phyloP scores from a whole-genome alignment of 192 early-diverging fungal genomes.

The Funneliformis geosporum region DNA sequence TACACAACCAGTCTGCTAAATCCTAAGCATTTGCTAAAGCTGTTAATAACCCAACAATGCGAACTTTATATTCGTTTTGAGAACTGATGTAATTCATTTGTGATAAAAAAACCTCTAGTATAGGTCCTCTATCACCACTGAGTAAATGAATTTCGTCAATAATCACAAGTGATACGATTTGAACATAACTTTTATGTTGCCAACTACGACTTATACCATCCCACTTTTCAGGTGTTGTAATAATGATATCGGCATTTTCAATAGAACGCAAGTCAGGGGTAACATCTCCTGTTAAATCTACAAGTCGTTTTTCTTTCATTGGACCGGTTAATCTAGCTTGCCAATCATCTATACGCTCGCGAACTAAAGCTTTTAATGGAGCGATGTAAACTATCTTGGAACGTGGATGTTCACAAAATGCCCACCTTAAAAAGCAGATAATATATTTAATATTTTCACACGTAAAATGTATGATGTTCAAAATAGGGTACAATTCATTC shows the following conservation, averaged over 20 bases:
- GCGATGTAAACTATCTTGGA: conserved; percentile 94
- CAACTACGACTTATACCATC: conserved; percentile 94
- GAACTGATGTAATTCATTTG: conserved; percentile 96
- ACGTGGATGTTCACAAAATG: conserved; percentile 78
- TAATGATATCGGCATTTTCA: conserved; percentile 90
- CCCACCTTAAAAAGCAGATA: conserved; percentile 38
- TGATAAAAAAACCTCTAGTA: conserved; percentile 96
- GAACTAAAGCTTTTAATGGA: conserved; percentile 96
- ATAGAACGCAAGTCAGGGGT: conserved; percentile 91
- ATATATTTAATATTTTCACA: neutral
- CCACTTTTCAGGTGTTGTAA: conserved; percentile 99
- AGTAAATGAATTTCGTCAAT: conserved; percentile 99
- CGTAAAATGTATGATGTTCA: too few relatives aligned
- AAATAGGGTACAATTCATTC: neutral
- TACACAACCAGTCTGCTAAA: conserved; percentile 96
- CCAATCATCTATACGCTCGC: conserved; percentile 94
- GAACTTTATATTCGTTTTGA: conserved; percentile 73
- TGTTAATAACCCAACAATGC: conserved; percentile 94
- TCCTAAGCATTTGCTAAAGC: conserved; percentile 96
- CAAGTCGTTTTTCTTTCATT: conserved; percentile 81
- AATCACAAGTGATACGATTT: conserved; percentile 89
- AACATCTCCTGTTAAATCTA: conserved; percentile 95
- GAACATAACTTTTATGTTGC: conserved; percentile 88
- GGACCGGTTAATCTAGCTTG: conserved; percentile 60
- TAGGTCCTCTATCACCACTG: conserved; percentile 95